Evolutionary conservation across 78 protist species (phyloP), one percentile per base, ranked within the genome.

Genomic region (Tieghemostelium lacteum): DNA sequence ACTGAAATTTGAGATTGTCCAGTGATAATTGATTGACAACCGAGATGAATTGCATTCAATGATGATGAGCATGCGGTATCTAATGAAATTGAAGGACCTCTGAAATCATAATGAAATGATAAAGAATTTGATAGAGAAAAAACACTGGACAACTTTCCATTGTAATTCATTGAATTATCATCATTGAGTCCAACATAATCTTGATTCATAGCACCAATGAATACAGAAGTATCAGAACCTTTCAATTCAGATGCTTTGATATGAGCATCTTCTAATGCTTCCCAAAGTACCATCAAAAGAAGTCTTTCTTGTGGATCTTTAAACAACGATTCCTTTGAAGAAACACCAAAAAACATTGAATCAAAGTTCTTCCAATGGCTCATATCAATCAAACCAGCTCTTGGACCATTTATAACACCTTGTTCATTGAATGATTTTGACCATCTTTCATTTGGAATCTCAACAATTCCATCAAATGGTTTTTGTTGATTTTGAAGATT

Each of bases 41-140:
- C n/a, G n/a, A n/a, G n/a, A n/a, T n/a, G n/a, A n/a, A n/a, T n/a
- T n/a, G n/a, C n/a, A n/a, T 85, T 88, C 7, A 95, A 69, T 10
- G 96, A 66, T 19, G 89, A 55, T 16, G 96, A 86, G 83, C 98
- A 96, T 4, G 98, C 98, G 19, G 97, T 95, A 69, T 97, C 98
- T 4, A 96, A 1, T 0, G 94, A 7, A 14, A 96, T 2, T 0
- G 95, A 75, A 20, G 96, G 94, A 3, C 98, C 86, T 50, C 65
- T 72, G 3, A 75, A 64, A 49, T 75, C 73, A n/a, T 49, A 75
- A 12, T 50, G 31, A 33, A 49, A 63, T 2, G 86, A 75, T 20
- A 67, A 28, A 26, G 60, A 16, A 67, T 67, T 67, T 24, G 75
- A 28, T 5, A 67, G 22, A 45, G n/a, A 14, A 45, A 14, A 45